These are phyloP conservation scores for Parathielavia hyrcaniae DNA, from an alignment of 495 filamentous ascomycete species.

Conservation along the genomic window DNA sequence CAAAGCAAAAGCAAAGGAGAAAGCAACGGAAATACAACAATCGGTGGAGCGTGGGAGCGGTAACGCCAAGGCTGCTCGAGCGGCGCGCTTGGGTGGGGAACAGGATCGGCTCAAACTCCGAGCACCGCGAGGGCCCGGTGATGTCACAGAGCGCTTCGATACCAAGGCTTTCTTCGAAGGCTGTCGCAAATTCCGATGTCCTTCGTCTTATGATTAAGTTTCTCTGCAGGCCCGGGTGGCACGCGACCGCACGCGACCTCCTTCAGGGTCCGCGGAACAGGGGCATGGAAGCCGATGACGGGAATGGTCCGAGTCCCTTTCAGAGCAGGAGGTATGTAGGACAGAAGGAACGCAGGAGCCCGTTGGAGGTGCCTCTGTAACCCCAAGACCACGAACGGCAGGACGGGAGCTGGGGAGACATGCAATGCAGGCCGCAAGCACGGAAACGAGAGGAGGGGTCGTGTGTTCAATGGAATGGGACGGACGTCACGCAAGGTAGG, in stretches of 20 bases:
- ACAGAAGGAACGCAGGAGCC: background rate
- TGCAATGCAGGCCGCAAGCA: background rate
- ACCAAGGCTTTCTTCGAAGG: background rate
- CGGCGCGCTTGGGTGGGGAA: background rate
- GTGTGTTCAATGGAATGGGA: too few relatives aligned
- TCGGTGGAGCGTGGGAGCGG: background rate
- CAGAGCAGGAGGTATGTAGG: slow-evolving; percentile 2
- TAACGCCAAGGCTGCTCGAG: slow-evolving; percentile 8
- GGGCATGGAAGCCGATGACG: background rate
- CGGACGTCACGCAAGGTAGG: too few relatives aligned
- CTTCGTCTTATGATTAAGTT: too few relatives aligned
- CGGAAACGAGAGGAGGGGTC: background rate
- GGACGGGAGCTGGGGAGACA: too few relatives aligned
- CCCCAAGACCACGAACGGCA: background rate
- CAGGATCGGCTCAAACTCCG: background rate
- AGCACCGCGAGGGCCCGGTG: background rate
- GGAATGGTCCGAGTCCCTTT: background rate
- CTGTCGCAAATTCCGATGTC: slow-evolving; percentile 1
- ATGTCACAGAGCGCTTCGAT: slow-evolving; percentile 10
- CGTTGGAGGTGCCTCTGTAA: background rate
- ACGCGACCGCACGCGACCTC: background rate
- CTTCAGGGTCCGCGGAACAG: too few relatives aligned
- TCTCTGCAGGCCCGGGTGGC: background rate
- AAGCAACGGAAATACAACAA: background rate
- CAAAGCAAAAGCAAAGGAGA: background rate